Base-by-base conservation (phyloP, 805 yeast species). In the Candida krabiensis region DNA sequence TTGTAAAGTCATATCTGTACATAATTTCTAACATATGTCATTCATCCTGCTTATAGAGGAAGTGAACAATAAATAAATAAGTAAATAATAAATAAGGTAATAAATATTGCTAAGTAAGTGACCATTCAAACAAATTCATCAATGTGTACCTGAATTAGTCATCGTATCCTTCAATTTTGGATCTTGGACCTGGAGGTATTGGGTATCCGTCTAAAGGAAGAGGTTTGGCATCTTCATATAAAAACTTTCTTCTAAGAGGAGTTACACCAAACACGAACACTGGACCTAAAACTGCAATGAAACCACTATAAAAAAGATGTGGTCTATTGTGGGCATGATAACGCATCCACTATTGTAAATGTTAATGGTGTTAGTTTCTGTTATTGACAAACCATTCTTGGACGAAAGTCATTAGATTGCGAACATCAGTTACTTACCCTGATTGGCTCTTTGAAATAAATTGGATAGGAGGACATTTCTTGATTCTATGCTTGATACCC, bases 311-410 rank as follows among this genome's bases (percentile, higher is more conserved):
- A 58, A 84, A 80, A 47, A 83, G 68, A 63, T 84, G 87, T 28
- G 95, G 95, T 58, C 79, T 78, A 49, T 76, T 77, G 65, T 84
- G 83, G 17, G 90, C 85, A 51, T 80, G 81, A 65, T 78, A 84
- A 60, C 90, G 82, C 49, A 73, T 61, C 86, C 86, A 80, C 84
- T 79, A 46, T 25, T 19, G n/a, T 11, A 9, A 4, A 9, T 8
- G 4, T 9, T 2, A n/a, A 14, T n/a, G 16, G 33, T 22, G 33
- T 11, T 29, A 31, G 28, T 19, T 21, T 27, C 13, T 16, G 6
- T n/a, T n/a, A n/a, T n/a, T n/a, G n/a, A n/a, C n/a, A n/a, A n/a
- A n/a, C n/a, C n/a, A n/a, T n/a, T n/a, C n/a, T n/a, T n/a, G n/a
- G n/a, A n/a, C n/a, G n/a, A n/a, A n/a, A n/a, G n/a, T n/a, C n/a